A percentile compares a stretch with the other conserved stretches of the same genome.
These are phyloP conservation scores for Colletotrichum phormii DNA, from an alignment of 2,329 filamentous ascomycete genomes.

Conservation along the genomic window DNA sequence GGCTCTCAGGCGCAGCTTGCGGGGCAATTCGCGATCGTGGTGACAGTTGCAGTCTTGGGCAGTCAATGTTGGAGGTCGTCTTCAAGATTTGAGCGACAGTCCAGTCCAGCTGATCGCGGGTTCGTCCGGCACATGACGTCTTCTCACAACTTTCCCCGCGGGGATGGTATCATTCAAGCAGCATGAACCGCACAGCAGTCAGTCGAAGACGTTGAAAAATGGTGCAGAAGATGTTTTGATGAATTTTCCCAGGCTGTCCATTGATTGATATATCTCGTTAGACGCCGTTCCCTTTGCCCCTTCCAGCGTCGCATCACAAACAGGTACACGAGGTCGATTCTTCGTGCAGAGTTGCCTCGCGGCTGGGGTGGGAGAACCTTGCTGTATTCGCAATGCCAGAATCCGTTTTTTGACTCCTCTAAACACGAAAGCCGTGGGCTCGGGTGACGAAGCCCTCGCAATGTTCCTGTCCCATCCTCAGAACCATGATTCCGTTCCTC, in stretches of 20 bases:
- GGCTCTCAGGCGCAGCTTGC: background rate
- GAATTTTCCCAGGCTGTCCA: constrained; percentile 9
- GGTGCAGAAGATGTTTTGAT: constrained; percentile 10
- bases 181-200: background rate
- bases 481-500: constrained; percentile 37
- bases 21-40: background rate
- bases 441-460: constrained; percentile 34
- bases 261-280: constrained; percentile 18
- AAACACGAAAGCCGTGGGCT: constrained; percentile 38
- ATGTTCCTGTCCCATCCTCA: constrained; percentile 38
- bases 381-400: constrained; percentile 40
- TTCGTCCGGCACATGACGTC: background rate
- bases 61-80: background rate
- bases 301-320: constrained; percentile 23
- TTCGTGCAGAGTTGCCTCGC: constrained; percentile 27
- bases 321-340: constrained; percentile 22
- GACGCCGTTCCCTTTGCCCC: constrained; percentile 4
- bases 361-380: constrained; percentile 37
- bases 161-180: background rate
- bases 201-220: background rate
- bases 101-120: fast-evolving
- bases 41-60: background rate
- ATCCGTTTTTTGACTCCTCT: constrained; percentile 41
- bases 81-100: too few species aligned
- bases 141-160: background rate